A percentile compares a stretch with the other conserved stretches of the same genome.
Conservation (phyloP, 495 filamentous ascomycete species). For the Annulohypoxylon bovei region DNA sequence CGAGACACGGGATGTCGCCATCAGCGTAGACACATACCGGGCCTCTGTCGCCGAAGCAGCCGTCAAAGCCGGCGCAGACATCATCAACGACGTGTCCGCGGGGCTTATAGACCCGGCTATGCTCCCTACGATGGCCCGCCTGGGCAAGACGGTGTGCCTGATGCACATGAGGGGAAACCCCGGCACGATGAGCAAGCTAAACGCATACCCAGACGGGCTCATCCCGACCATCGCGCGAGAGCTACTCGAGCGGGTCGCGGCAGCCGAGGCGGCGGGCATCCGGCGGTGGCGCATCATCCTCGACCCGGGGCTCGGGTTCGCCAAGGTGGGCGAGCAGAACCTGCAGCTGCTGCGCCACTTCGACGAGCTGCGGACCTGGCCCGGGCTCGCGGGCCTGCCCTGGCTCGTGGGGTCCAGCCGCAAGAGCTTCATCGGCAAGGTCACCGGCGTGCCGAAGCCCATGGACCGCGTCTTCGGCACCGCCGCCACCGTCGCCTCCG, state of each 20-base stretch:
- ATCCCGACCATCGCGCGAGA: slow-evolving; percentile 75
- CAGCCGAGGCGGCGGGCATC: slow-evolving; percentile 84
- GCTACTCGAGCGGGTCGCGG: slow-evolving; percentile 73
- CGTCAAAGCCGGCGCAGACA: slow-evolving; percentile 83
- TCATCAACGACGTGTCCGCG: slow-evolving; percentile 94
- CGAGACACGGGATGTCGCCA: slow-evolving; percentile 68
- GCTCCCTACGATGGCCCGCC: slow-evolving; percentile 79
- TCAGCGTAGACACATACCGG: slow-evolving; percentile 93
- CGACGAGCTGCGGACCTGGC: slow-evolving; percentile 66
- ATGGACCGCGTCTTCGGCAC: slow-evolving; percentile 82
- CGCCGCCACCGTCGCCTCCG: slow-evolving; percentile 85
- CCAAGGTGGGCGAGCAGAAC: slow-evolving; percentile 83
- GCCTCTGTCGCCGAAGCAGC: slow-evolving; percentile 84
- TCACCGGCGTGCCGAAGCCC: slow-evolving; percentile 74
- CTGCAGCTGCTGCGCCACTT: slow-evolving; percentile 78
- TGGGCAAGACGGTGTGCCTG: slow-evolving; percentile 84
- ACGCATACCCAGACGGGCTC: slow-evolving; percentile 77
- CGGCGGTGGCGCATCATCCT: slow-evolving; percentile 93
- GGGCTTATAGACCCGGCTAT: slow-evolving; percentile 82
- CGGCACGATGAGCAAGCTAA: slow-evolving; percentile 77
- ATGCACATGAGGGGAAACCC: slow-evolving; percentile 97
- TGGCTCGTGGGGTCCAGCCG: slow-evolving; percentile 92
- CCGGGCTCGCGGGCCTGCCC: slow-evolving; percentile 76
- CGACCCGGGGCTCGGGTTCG: slow-evolving; percentile 93
- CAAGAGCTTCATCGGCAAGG: slow-evolving; percentile 86